Evolutionary conservation across 805 yeast genomes (phyloP), one percentile per base, ranked within the genome.

Genomic region (Metschnikowia aberdeeniae): DNA sequence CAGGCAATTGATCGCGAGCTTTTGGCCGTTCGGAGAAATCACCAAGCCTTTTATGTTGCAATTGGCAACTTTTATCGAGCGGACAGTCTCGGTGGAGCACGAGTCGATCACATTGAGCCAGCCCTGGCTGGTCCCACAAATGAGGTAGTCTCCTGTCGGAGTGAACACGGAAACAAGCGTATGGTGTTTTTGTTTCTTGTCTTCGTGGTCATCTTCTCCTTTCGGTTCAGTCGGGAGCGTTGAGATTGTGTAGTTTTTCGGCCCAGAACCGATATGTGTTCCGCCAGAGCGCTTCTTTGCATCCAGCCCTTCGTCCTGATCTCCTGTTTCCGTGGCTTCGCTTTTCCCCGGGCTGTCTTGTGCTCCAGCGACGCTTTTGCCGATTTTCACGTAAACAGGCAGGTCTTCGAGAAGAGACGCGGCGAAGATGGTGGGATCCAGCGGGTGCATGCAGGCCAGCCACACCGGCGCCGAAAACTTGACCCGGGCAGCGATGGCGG

Each of bases 41-140:
- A 75, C 70, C 24, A 86, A 67, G 53, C 81, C 80, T 59, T 88
- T 89, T 46, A 89, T 81, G 57, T 84, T 85, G 20, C 89, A 74
- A 38, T 76, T 74, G 36, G 89, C 74, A n/a, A 86, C 63, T 52
- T 82, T 82, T 29, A 70, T 64, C n/a, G 76, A 64, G 47, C 73
- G 72, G 2, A 81, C 61, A 8, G 76, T 62, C 20, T 67, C 58
- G 3, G 73, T 49, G 0, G 61, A 50, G 3, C 42, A 34, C 1
- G 64, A 49, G 14, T 50, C 55, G 20, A 77, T 59, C 10, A 89
- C 71, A 49, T 81, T 81, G 11, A 90, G 54, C 76, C 81, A 77
- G 1, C 97, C 97, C 60, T 85, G 83, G 45, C 82, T 82, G 2
- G 95, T 88, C 0, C 97, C 97, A 0, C 84, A 70, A 31, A 88